Conservation (phyloP, 495 filamentous ascomycete genomes). For the Penicillium argentinense region DNA sequence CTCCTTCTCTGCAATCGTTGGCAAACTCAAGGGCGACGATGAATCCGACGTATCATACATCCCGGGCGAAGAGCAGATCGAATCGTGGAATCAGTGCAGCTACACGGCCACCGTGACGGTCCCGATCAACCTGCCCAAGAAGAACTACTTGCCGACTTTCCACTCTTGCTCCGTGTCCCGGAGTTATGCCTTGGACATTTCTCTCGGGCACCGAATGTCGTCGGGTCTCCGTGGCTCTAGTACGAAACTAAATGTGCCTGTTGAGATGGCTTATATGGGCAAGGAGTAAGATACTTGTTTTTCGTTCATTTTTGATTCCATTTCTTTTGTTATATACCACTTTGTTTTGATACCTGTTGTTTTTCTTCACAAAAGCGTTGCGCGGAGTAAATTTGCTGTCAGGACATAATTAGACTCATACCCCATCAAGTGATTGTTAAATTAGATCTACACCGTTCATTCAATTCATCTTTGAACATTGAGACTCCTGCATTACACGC, state of each 20-base stretch:
- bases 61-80: background rate
- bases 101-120: conserved; percentile 63
- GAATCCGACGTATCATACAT: background rate
- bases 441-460: too few species aligned
- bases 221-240: conserved; percentile 1
- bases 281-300: background rate
- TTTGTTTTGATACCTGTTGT: background rate
- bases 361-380: background rate
- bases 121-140: conserved; percentile 64
- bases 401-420: too few species aligned
- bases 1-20: background rate
- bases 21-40: background rate
- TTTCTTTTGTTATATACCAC: conserved; percentile 3
- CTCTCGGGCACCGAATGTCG: conserved; percentile 33
- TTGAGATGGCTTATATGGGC: background rate
- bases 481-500: too few species aligned
- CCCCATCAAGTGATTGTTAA: background rate
- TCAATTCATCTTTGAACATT: too few species aligned
- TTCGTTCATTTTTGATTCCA: background rate
- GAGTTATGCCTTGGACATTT: conserved; percentile 64
- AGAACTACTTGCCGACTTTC: conserved; percentile 73
- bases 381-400: too few species aligned
- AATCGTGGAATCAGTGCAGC: conserved; percentile 19
- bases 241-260: background rate
- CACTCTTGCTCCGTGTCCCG: conserved; percentile 73